Percentiles rank a stretch among this genome's conserved stretches.
phyloP scores from a whole-genome alignment of 2,329 filamentous ascomycete species.

The Sclerotinia glacialis region DNA sequence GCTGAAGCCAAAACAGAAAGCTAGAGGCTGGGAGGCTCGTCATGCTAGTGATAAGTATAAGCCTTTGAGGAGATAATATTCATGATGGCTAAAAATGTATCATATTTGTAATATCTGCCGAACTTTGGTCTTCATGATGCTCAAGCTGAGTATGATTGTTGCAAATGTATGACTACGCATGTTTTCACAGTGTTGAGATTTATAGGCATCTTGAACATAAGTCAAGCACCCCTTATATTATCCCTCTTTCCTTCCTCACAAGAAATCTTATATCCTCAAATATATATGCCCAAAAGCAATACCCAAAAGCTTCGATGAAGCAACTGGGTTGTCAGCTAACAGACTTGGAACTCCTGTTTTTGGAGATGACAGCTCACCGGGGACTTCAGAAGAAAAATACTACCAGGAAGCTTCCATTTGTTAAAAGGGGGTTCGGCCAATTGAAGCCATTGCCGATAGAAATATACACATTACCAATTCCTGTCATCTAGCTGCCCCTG shows the following conservation, averaged over 20 bases:
- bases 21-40: slow-evolving; percentile 65
- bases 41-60: slow-evolving; percentile 63
- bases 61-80: slow-evolving; percentile 39
- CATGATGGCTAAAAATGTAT: slow-evolving; percentile 23
- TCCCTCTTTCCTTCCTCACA: background rate
- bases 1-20: slow-evolving; percentile 59
- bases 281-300: too few relatives aligned
- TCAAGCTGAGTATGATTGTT: background rate
- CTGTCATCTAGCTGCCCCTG: too few relatives aligned
- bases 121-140: background rate
- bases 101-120: slow-evolving; percentile 19
- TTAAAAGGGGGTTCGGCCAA: too few relatives aligned
- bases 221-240: too few relatives aligned
- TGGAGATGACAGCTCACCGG: background rate
- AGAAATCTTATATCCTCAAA: too few relatives aligned
- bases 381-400: background rate
- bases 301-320: too few relatives aligned
- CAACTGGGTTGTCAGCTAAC: background rate
- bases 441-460: too few relatives aligned
- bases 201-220: background rate
- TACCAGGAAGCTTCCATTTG: background rate
- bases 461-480: too few relatives aligned
- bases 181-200: background rate
- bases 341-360: background rate
- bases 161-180: background rate